Evolutionary conservation across 1,284 basidiomycete genomes (phyloP).

Genomic region (Tausonia pullulans): DNA sequence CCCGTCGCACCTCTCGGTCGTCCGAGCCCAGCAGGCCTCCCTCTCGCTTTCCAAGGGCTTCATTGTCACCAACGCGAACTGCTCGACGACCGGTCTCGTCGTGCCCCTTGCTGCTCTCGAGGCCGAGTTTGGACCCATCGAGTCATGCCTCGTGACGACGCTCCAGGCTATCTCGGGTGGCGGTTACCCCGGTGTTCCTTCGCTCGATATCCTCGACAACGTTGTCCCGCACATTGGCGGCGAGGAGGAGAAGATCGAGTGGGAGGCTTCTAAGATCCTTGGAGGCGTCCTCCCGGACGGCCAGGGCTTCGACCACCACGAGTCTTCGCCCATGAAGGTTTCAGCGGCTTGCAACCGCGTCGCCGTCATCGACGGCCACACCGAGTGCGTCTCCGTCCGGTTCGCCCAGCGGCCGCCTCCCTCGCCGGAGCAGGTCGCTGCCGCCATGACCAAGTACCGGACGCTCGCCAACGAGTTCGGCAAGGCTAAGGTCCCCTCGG

Average conservation of each 20-base stretch:
- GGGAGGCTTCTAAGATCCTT: slow-evolving; percentile 95
- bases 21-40: slow-evolving; percentile 65
- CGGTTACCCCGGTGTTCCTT: slow-evolving; percentile 88
- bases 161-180: slow-evolving; percentile 97
- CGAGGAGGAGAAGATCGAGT: slow-evolving; percentile 90
- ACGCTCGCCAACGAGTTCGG: slow-evolving; percentile 57
- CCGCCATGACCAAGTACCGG: slow-evolving; percentile 66
- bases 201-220: slow-evolving; percentile 91
- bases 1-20: slow-evolving; percentile 70
- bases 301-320: slow-evolving; percentile 74
- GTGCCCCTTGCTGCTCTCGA: slow-evolving; percentile 89
- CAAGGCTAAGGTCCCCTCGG: slow-evolving; percentile 53
- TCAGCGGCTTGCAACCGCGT: slow-evolving; percentile 89
- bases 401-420: slow-evolving; percentile 75
- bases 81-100: slow-evolving; percentile 89
- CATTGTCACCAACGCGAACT: slow-evolving; percentile 98
- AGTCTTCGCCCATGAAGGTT: slow-evolving; percentile 63
- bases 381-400: slow-evolving; percentile 73
- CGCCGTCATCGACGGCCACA: slow-evolving; percentile 85
- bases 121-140: slow-evolving; percentile 82
- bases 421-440: slow-evolving; percentile 72
- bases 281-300: slow-evolving; percentile 55
- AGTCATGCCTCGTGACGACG: slow-evolving; percentile 81
- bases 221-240: slow-evolving; percentile 89
- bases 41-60: slow-evolving; percentile 72